phyloP scores from a whole-genome alignment of 2,329 filamentous ascomycete species.

The Colletotrichum australisinense region DNA sequence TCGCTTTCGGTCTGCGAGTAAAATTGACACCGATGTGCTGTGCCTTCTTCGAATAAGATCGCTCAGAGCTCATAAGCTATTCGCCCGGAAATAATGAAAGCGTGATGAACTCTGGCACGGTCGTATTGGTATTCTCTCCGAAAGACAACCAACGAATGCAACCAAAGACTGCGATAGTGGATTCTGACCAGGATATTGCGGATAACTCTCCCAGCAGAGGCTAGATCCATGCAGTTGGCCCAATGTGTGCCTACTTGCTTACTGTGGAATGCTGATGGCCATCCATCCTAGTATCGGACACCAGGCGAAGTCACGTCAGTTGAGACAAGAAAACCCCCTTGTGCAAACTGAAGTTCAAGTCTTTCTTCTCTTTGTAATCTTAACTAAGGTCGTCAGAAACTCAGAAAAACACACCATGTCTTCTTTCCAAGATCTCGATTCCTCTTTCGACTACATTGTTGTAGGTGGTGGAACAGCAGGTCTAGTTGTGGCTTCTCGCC shows the following conservation, averaged over 20 bases:
- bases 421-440: not conserved
- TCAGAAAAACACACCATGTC: not conserved
- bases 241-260: not conserved
- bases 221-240: not conserved
- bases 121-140: not conserved
- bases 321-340: not conserved
- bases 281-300: not conserved
- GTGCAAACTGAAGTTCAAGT: not conserved
- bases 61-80: not conserved
- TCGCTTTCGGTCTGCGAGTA: not conserved
- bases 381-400: not conserved
- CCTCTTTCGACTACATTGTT: slow-evolving; percentile 41
- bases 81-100: not conserved
- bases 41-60: not conserved
- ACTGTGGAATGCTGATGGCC: not conserved
- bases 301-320: not conserved
- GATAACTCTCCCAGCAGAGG: not conserved
- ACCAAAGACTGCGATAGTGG: not conserved
- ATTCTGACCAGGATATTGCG: not conserved
- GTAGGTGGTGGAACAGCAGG: slow-evolving; percentile 47
- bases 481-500: slow-evolving; percentile 47
- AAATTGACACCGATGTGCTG: not conserved
- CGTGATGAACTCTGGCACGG: not conserved
- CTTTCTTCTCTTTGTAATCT: not conserved
- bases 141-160: not conserved